Evolutionary conservation across 306 rosid species (phyloP), one percentile per base, ranked within the genome.

Genomic region (Trifolium repens): DNA sequence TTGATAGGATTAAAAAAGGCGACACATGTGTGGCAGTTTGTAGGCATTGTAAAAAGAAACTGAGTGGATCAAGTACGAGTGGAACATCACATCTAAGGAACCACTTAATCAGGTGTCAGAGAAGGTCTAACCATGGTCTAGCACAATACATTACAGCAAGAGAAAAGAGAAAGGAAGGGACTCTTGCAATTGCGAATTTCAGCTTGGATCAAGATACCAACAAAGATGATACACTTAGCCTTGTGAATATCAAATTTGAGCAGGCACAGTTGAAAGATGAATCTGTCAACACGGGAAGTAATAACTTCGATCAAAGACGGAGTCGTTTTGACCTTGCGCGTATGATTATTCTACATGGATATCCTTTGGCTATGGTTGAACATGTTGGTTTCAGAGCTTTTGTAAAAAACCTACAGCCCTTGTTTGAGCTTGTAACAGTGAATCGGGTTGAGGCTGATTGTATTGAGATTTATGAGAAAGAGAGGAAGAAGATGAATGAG

Each of bases 81-180:
- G 98, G 99, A 79, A 96, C 98, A 63, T 96, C 99, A n/a, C 99
- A 96, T 88, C 79, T 96, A 80, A 89, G 99, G 84, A 96, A 96
- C 81, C 99, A 96, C 83, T 89, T 96, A 63, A 84, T 89, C 75
- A 85, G 99, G 88, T 96, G 99, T 76, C 98, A 92, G 83, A 90
- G 96, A 85, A 87, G 97, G 81, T 79, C 93, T 65, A 79, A 76
- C 76, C 85, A 89, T 85, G 93, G 93, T 64, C 58, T 90, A 73
- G 72, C 91, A 79, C 97, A 88, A 47, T 85, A 82, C 62, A 80
- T 82, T 78, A 17, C 91, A 24, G 66, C 92, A 9, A 92, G 98
- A 78, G 98, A 89, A 77, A 96, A 96, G 94, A 88, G 92, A 71
- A 92, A 92, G 90, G 96, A 91, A 77, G 87, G 81, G 70, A 71